Base-by-base conservation (phyloP, 2,329 filamentous ascomycete genomes). In the Arthrobotrys sinensis region DNA sequence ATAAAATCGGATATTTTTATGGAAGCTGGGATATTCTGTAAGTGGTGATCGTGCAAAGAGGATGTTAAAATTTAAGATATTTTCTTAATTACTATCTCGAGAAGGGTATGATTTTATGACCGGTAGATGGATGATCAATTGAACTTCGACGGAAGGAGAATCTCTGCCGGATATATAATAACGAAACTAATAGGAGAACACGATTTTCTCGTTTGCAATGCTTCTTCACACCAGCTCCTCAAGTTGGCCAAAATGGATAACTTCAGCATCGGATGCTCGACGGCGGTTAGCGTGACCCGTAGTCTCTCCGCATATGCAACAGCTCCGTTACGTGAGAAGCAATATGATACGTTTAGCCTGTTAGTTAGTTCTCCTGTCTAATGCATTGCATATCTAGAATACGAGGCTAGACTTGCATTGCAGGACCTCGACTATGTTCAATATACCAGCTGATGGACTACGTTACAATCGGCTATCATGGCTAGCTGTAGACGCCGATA, bases 391-490 rank as follows among this genome's bases (percentile, higher is more conserved):
- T 12, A 21, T 11, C 16, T 60, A n/a, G 53, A 4, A 60, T 11
- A 60, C 12, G 36, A 6, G n/a, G 36, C 53, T 60, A 6, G 53
- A 6, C 24, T 21, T 60, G 53, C 53, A 60, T 60, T 28, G 36
- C 36, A 60, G 40, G 36, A 55, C 4, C n/a, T 40, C n/a, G 4
- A 60, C 16, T 3, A 12, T 24, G 34, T 24, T 14, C 8, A 34
- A 34, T 40, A 24, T 16, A 21, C 52, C 53, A 60, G 53, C 53
- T 60, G 53, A 60, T n/a, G 40, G 10, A 19, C 24, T 24, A 24
- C 36, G 32, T 40, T 21, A 24, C 53, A 60, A 55, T 53, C 52
- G 53, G 53, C 28, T 24, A 24, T 16, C n/a, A 60, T 21, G 4
- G 24, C 36, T 16, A 5, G 32, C 36, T 43, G 53, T 10, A 16